Evolutionary conservation across 2,329 filamentous ascomycete species (phyloP).

Genomic region (Pseudocercospora pini-densiflorae): DNA sequence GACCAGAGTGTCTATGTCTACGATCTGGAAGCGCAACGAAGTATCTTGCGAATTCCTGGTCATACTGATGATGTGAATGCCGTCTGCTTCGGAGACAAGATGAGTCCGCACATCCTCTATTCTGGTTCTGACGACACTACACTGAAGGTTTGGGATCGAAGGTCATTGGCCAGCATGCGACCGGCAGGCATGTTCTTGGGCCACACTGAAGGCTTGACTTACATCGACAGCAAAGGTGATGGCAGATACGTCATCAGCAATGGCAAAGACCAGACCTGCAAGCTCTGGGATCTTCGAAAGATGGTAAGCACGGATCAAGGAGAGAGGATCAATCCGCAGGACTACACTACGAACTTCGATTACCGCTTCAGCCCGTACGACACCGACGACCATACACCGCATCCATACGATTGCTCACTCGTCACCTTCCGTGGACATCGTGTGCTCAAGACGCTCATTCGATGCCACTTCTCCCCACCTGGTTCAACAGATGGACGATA

Average conservation of each 20-base stretch:
- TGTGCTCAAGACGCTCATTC: conserved; percentile 86
- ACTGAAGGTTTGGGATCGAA: conserved; percentile 93
- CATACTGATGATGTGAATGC: conserved; percentile 93
- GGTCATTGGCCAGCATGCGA: conserved; percentile 66
- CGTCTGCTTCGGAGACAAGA: conserved; percentile 89
- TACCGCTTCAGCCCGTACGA: conserved; percentile 73
- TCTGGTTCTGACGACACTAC: conserved; percentile 94
- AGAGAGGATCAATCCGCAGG: conserved; percentile 59
- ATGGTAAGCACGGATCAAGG: conserved; percentile 76
- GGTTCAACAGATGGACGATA: conserved; percentile 86
- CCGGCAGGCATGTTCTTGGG: conserved; percentile 69
- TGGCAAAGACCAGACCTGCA: conserved; percentile 95
- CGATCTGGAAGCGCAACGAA: conserved; percentile 80
- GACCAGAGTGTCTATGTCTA: conserved; percentile 82
- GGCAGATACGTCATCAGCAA: conserved; percentile 90
- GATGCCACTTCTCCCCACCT: conserved; percentile 92
- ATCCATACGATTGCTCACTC: conserved; percentile 85
- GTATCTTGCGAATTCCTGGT: conserved; percentile 75
- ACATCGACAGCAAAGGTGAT: conserved; percentile 82
- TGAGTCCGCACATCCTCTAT: conserved; percentile 90
- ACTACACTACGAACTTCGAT: conserved; percentile 69
- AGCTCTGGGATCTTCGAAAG: conserved; percentile 93
- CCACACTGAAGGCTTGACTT: conserved; percentile 68
- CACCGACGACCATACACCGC: conserved; percentile 68
- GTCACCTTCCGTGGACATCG: conserved; percentile 93